Evolutionary conservation across 495 filamentous ascomycete genomes (phyloP).

Genomic region (Penicillium turbatum): DNA sequence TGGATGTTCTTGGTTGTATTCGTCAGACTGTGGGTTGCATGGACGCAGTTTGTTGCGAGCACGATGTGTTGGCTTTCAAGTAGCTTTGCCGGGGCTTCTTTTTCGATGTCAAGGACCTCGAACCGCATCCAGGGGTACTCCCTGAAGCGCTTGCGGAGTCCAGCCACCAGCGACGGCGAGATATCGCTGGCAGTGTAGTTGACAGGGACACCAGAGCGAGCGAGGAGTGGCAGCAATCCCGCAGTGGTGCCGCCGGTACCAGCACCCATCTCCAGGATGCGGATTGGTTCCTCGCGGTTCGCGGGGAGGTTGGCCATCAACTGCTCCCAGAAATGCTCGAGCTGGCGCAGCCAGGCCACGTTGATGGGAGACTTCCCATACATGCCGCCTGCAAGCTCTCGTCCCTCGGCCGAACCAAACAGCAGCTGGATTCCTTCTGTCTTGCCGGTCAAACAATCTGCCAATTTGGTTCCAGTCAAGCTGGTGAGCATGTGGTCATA

Average conservation of each 20-base stretch:
- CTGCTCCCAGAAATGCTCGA: slow-evolving; percentile 34
- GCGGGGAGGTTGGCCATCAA: slow-evolving; percentile 18
- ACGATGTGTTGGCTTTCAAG: slow-evolving; percentile 41
- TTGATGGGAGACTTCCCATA: slow-evolving; percentile 46
- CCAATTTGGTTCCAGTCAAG: slow-evolving; percentile 40
- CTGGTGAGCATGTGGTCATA: slow-evolving; percentile 39
- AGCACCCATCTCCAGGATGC: background rate
- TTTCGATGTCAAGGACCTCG: slow-evolving; percentile 44
- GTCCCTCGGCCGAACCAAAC: slow-evolving; percentile 44
- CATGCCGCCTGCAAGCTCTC: slow-evolving; percentile 40
- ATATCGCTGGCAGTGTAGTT: slow-evolving; percentile 51
- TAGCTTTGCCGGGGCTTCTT: slow-evolving; percentile 30
- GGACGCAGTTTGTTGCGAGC: slow-evolving; percentile 46
- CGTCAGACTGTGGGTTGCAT: slow-evolving; percentile 41
- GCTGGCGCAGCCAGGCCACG: slow-evolving; percentile 34
- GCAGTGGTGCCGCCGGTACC: background rate
- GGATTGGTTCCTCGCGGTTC: background rate
- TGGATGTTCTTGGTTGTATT: slow-evolving; percentile 29
- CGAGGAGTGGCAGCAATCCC: slow-evolving; percentile 29
- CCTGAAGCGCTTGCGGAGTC: slow-evolving; percentile 32
- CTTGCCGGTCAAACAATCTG: slow-evolving; percentile 38
- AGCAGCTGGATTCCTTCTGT: slow-evolving; percentile 46
- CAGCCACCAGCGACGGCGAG: slow-evolving; percentile 40
- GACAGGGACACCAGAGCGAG: slow-evolving; percentile 33
- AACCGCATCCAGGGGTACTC: slow-evolving; percentile 46